phyloP scores from a whole-genome alignment of 164 flowering plant genomes.

The Santalum album region DNA sequence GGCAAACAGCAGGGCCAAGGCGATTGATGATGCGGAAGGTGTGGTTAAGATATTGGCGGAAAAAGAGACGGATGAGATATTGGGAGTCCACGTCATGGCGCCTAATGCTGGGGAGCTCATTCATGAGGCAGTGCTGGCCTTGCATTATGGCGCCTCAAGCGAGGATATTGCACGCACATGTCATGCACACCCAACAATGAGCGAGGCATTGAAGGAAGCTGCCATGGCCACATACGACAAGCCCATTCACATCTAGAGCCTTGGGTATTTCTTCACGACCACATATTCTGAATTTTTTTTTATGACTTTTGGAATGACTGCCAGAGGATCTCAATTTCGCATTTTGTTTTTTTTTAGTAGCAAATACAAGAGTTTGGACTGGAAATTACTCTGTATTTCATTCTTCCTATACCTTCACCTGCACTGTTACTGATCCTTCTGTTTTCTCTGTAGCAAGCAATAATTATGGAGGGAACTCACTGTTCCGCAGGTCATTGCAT shows the following conservation, averaged over 20 bases:
- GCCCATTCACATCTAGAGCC: conserved; percentile 75
- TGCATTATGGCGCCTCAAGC: conserved; percentile 83
- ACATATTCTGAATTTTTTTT: neutral
- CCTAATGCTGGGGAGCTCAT: conserved; percentile 94
- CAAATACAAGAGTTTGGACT: too few relatives aligned
- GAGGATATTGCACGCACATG: conserved; percentile 92
- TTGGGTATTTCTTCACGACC: neutral
- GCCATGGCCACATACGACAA: conserved; percentile 98
- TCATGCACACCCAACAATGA: conserved; percentile 97
- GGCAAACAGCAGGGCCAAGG: conserved; percentile 93
- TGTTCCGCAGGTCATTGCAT: too few relatives aligned
- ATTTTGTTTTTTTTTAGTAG: too few relatives aligned
- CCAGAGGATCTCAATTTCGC: too few relatives aligned
- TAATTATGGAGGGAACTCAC: too few relatives aligned
- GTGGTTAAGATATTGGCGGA: conserved; percentile 81
- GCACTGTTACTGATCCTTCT: too few relatives aligned
- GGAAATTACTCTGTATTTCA: too few relatives aligned
- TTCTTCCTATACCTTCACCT: too few relatives aligned
- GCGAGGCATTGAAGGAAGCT: conserved; percentile 94
- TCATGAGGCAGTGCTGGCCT: conserved; percentile 78
- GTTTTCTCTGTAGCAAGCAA: too few relatives aligned
- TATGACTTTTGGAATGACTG: too few relatives aligned
- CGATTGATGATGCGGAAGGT: conserved; percentile 89
- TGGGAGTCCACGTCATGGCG: conserved; percentile 88
- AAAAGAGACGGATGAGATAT: conserved; percentile 72